Conservation (phyloP, 2,329 filamentous ascomycete species). For the Xylaria sp. region DNA sequence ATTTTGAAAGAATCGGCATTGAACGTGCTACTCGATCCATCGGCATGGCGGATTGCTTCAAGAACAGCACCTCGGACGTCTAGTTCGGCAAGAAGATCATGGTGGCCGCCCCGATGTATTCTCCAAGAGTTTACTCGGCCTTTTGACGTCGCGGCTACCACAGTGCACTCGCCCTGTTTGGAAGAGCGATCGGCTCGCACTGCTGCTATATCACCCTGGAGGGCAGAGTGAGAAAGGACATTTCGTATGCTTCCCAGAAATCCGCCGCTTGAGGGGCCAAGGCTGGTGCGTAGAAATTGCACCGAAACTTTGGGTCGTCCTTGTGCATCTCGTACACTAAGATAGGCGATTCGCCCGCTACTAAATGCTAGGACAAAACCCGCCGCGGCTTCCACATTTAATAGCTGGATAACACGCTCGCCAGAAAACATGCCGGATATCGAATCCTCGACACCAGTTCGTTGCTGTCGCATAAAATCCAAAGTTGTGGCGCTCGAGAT, state of each 20-base stretch:
- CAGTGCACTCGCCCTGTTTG: conserved; percentile 83
- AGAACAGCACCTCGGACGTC: conserved; percentile 75
- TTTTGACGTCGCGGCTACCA: conserved; percentile 80
- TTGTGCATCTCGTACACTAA: conserved; percentile 86
- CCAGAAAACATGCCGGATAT: conserved; percentile 80
- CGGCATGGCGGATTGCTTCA: conserved; percentile 66
- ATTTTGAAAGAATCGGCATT: conserved; percentile 73
- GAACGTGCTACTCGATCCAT: conserved; percentile 59
- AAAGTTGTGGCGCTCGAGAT: conserved; percentile 88
- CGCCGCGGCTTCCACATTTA: conserved; percentile 82
- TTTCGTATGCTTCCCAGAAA: conserved; percentile 85
- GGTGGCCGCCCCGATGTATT: conserved; percentile 86
- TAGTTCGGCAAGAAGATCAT: conserved; percentile 76
- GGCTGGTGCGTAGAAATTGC: conserved; percentile 75
- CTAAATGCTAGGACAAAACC: conserved; percentile 89
- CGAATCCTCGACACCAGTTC: conserved; percentile 78
- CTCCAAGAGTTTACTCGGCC: conserved; percentile 88
- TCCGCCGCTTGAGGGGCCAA: conserved; percentile 67
- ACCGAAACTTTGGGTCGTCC: conserved; percentile 83
- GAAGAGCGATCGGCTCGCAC: conserved; percentile 77
- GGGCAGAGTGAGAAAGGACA: conserved; percentile 74
- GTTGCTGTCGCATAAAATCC: conserved; percentile 83
- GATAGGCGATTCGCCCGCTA: conserved; percentile 84
- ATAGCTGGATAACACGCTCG: conserved; percentile 79
- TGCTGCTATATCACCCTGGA: conserved; percentile 81